Evolutionary conservation across 768 basidiomycete species (phyloP), one percentile per base, ranked within the genome.

Genomic region (Lactarius tabidus): DNA sequence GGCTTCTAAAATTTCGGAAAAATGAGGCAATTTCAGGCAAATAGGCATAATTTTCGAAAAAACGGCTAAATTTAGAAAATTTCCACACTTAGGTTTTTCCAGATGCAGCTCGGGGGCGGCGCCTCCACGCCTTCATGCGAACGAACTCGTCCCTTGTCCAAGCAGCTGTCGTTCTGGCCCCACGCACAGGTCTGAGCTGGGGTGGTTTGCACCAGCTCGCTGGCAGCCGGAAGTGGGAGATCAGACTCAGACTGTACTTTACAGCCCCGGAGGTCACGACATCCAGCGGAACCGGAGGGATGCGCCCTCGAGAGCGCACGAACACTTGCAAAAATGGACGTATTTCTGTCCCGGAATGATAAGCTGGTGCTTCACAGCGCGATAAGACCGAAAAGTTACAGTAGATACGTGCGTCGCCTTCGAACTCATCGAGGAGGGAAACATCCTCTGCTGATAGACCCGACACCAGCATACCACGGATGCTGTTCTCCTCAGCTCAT

Each of bases 101-200:
- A n/a, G n/a, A n/a, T n/a, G n/a, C n/a, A n/a, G n/a, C n/a, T n/a
- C n/a, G n/a, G n/a, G n/a, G n/a, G n/a, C n/a, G n/a, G n/a, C n/a
- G n/a, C 63, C 88, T 88, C 81, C 84, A 85, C 2, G 90, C 87
- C 67, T 85, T 90, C 35, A 89, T 83, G 71, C 77, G 75, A 35
- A 96, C 81, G 71, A 97, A 97, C 3, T 86, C 83, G 23, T 86
- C 84, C 78, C 0, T 84, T 78, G 31, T 83, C 78, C 9, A 98
- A 77, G 10, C 74, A 65, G 0, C 70, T 69, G 9, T 82, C 29
- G 0, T 75, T 72, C 5, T 77, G 75, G 33, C 73, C 74, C 82
- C 86, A 96, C 26, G 93, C 80, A 71, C 97, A 98, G 4, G 89
- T 87, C 67, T 90, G 81, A 0, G 82, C 87, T 20, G 79, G 71